Conservation (phyloP, 148 eudicot species). For the Chenopodium berlandieri region DNA sequence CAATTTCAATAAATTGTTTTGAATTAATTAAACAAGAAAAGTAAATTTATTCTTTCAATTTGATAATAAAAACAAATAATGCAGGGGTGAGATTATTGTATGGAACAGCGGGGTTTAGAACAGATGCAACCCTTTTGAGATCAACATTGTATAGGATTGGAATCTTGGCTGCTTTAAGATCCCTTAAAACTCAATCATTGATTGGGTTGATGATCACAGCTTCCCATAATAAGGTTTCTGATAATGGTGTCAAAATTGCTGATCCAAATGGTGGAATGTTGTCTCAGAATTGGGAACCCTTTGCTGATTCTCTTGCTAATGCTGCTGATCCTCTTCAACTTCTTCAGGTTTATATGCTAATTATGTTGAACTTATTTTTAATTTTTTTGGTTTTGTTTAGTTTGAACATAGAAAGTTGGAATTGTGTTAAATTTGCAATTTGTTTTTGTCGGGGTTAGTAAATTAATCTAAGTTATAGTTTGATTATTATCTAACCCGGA, state of each 20-base stretch:
- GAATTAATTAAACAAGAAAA: background rate
- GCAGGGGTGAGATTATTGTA: conserved; percentile 72
- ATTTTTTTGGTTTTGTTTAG: background rate
- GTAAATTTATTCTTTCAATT: background rate
- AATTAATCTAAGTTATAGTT: background rate
- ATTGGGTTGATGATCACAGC: conserved; percentile 97
- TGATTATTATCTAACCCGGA: background rate
- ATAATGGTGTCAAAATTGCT: conserved; percentile 88
- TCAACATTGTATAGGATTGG: conserved; percentile 75
- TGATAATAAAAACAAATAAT: background rate
- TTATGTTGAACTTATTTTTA: background rate
- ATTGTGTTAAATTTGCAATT: background rate
- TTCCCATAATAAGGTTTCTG: conserved; percentile 74
- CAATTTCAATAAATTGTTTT: background rate
- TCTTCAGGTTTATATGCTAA: conserved; percentile 41
- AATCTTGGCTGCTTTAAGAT: conserved; percentile 76
- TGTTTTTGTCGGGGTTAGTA: background rate
- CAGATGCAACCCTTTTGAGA: conserved; percentile 57
- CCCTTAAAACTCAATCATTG: conserved; percentile 55
- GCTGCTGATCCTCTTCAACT: conserved; percentile 54
- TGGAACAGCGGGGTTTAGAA: conserved; percentile 95
- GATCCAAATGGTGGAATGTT: conserved; percentile 88
- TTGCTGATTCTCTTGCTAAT: conserved; percentile 75
- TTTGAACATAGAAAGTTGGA: background rate
- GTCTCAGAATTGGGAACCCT: conserved; percentile 85